Evolutionary conservation across 164 flowering plant genomes (phyloP).

Genomic region (Vitis labrusca): DNA sequence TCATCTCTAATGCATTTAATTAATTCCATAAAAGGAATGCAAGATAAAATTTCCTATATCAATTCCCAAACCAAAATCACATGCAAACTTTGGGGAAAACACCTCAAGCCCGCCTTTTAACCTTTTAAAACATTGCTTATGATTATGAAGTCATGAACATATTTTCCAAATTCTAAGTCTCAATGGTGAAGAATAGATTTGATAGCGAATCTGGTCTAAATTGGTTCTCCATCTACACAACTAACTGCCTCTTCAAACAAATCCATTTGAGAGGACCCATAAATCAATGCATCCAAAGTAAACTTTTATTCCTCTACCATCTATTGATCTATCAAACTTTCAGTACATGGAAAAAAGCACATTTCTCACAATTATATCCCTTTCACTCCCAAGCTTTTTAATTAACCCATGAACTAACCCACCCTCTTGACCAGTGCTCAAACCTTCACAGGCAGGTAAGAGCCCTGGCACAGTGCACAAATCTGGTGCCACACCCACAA

Average conservation of each 20-base stretch:
- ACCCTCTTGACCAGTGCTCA: slow-evolving; percentile 28
- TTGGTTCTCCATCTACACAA: slow-evolving; percentile 26
- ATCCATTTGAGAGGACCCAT: slow-evolving; percentile 33
- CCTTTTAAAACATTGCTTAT: neutral
- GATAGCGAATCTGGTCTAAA: slow-evolving; percentile 41
- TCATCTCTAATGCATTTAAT: too few relatives aligned
- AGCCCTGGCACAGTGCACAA: slow-evolving; percentile 31
- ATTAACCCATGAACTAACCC: slow-evolving; percentile 28
- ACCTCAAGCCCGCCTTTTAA: too few relatives aligned
- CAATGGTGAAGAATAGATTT: slow-evolving; percentile 29
- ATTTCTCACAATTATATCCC: slow-evolving; percentile 31
- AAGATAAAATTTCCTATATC: too few relatives aligned
- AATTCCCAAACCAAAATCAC: too few relatives aligned
- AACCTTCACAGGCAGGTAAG: slow-evolving; percentile 38
- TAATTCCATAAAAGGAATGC: too few relatives aligned
- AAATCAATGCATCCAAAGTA: slow-evolving; percentile 43
- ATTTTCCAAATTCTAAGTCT: slow-evolving; percentile 32
- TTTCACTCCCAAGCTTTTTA: slow-evolving; percentile 29
- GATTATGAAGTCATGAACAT: slow-evolving; percentile 30
- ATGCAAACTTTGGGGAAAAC: too few relatives aligned
- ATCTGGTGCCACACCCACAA: too few relatives aligned
- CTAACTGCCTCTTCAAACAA: slow-evolving; percentile 26
- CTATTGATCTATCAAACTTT: slow-evolving; percentile 20
- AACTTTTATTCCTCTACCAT: slow-evolving; percentile 29
- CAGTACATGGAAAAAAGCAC: slow-evolving; percentile 45